Evolutionary conservation across 106 monocot species (phyloP).

Genomic region (Iris macrosiphon): DNA sequence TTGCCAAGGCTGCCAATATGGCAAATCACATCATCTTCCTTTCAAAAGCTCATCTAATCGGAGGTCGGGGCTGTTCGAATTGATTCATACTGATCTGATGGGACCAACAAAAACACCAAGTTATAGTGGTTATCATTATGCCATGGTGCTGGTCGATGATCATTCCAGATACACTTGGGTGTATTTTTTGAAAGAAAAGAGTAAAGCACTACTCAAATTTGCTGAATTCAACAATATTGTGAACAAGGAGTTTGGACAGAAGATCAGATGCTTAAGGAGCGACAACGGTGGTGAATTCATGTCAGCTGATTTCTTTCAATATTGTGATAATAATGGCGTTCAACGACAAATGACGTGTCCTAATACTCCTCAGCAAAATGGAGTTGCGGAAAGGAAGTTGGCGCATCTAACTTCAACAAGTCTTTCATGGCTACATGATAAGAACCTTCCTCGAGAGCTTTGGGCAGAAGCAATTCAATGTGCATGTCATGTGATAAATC

Average conservation of each 20-base stretch:
- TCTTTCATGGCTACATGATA: conserved; percentile 14
- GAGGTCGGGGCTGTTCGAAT: not conserved
- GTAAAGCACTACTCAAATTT: not conserved
- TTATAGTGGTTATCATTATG: not conserved
- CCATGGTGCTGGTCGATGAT: not conserved
- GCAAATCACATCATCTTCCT: conserved; percentile 1
- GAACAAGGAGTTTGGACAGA: not conserved
- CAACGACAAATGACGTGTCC: not conserved
- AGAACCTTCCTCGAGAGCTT: conserved; percentile 5
- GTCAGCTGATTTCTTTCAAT: conserved; percentile 2
- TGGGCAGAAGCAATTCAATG: conserved; percentile 1
- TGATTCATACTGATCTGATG: not conserved
- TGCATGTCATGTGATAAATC: conserved; percentile 6
- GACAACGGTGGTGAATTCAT: conserved; percentile 2
- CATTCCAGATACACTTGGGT: conserved; percentile 3
- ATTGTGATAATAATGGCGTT: conserved; percentile 2
- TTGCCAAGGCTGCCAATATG: conserved; percentile 1
- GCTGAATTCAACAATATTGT: not conserved
- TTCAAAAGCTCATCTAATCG: not conserved
- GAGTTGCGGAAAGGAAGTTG: conserved; percentile 4
- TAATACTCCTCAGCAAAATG: conserved; percentile 1
- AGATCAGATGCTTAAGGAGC: not conserved
- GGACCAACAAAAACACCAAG: conserved; percentile 3
- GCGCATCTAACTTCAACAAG: conserved; percentile 6
- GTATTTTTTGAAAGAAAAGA: conserved; percentile 2